Conservation (phyloP, 768 basidiomycete genomes). For the Coprinopsis cinerea region DNA sequence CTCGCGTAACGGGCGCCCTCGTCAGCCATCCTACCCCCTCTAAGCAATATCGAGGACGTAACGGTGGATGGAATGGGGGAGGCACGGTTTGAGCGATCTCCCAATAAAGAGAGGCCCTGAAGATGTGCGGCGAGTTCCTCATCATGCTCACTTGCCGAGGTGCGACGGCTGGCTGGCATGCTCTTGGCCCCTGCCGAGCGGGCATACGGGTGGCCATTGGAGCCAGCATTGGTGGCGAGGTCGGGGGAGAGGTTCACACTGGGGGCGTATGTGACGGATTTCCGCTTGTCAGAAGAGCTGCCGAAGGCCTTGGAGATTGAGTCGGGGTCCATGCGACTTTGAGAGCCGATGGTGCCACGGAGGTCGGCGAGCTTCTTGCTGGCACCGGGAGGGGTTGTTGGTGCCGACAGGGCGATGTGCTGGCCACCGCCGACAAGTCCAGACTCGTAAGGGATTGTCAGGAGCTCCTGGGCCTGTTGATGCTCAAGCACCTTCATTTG, state of each 20-base stretch:
- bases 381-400: constrained; percentile 81
- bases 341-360: constrained; percentile 33
- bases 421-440: constrained; percentile 48
- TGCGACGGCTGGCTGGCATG: constrained; percentile 88
- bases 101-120: constrained; percentile 63
- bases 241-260: constrained; percentile 73
- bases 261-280: constrained; percentile 81
- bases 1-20: constrained; percentile 56
- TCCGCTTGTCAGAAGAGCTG: constrained; percentile 68
- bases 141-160: constrained; percentile 82
- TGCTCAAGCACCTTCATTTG: constrained; percentile 93
- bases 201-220: constrained; percentile 49
- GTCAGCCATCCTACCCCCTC: constrained; percentile 51
- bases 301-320: constrained; percentile 65
- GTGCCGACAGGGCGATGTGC: constrained; percentile 82
- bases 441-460: constrained; percentile 67
- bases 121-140: constrained; percentile 75
- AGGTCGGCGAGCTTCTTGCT: constrained; percentile 61
- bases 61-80: constrained; percentile 51
- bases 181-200: constrained; percentile 79
- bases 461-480: constrained; percentile 82
- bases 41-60: constrained; percentile 47
- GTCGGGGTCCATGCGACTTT: constrained; percentile 55
- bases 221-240: constrained; percentile 35
- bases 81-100: constrained; percentile 51